Evolutionary conservation across 768 basidiomycete species (phyloP), one percentile per base, ranked within the genome.

Genomic region (Xerocomellus amylosporus): DNA sequence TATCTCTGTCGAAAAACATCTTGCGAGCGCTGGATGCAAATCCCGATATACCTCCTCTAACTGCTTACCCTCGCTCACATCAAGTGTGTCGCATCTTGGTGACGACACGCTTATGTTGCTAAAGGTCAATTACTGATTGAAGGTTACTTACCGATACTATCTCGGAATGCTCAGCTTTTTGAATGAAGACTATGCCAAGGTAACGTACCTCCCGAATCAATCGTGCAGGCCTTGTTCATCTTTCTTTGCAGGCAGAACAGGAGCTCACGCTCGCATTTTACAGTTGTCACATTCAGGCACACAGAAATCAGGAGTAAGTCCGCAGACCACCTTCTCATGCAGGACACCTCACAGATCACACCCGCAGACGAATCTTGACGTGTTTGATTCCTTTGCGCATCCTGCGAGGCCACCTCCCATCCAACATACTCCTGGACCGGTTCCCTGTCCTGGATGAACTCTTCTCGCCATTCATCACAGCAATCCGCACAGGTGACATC

Each of bases 121-220:
- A 50, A 51, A 60, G 40, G 31, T 46, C 36, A 22, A 63, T 67
- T 44, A 65, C 40, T 45, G 53, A 55, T 59, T 55, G 55, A 74
- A 93, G 89, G 93, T 97, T 47, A 95, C 95, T 22, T 97, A 90
- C 73, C 79, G 86, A 56, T 99, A 96, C 76, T 98, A 98, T 67
- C 73, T 97, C 45, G 97, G 96, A 58, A 91, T 98, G 85, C 78
- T 98, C 56, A 87, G 85, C 65, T 98, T 98, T 73, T 71, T 98
- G 56, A 91, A 91, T 64, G 97, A 98, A 68, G 89, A 96, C 46
- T 95, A 92, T 65, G 77, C 75, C 37, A 93, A 93, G 75, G 92
- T 87, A 45, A 31, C 69, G 58, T 36, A 44, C 13, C n/a, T 49
- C 13, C 42, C 49, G 13, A 28, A 53, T 26, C 17, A n/a, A 22